Conservation (phyloP, 2,329 filamentous ascomycete genomes). For the Arachnopeziza araneosa region DNA sequence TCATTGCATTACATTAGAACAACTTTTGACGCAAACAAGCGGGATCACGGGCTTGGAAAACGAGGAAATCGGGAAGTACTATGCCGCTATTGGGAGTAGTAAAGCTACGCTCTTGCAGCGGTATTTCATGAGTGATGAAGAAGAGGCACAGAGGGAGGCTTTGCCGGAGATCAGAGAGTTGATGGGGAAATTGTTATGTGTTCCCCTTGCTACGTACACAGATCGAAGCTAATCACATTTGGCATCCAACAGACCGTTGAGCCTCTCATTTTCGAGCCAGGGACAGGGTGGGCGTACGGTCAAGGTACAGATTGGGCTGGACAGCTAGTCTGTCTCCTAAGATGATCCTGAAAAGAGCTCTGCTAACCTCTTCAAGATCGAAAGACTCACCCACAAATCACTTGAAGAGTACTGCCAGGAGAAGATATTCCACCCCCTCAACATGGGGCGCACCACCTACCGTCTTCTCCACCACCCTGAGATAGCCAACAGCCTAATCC, state of each 20-base stretch:
- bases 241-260: background rate
- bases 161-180: background rate
- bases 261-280: slow-evolving; percentile 59
- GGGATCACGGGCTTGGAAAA: background rate
- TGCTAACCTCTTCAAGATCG: background rate
- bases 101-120: background rate
- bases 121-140: background rate
- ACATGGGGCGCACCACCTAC: slow-evolving; percentile 22
- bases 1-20: slow-evolving; percentile 21
- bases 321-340: slow-evolving; percentile 38
- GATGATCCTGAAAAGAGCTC: background rate
- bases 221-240: background rate
- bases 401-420: slow-evolving; percentile 20
- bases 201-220: background rate
- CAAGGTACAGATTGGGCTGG: slow-evolving; percentile 49
- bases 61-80: background rate
- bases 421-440: slow-evolving; percentile 21
- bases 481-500: slow-evolving; percentile 13
- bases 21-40: background rate
- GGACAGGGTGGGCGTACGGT: slow-evolving; percentile 55
- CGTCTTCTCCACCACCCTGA: slow-evolving; percentile 13
- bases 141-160: background rate
- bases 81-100: background rate
- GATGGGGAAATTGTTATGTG: background rate
- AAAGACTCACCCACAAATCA: background rate